A percentile compares a stretch with the other conserved stretches of the same genome.
These are phyloP conservation scores for Phialophora chinensis DNA, from an alignment of 2,329 filamentous ascomycete species.

Conservation along the genomic window DNA sequence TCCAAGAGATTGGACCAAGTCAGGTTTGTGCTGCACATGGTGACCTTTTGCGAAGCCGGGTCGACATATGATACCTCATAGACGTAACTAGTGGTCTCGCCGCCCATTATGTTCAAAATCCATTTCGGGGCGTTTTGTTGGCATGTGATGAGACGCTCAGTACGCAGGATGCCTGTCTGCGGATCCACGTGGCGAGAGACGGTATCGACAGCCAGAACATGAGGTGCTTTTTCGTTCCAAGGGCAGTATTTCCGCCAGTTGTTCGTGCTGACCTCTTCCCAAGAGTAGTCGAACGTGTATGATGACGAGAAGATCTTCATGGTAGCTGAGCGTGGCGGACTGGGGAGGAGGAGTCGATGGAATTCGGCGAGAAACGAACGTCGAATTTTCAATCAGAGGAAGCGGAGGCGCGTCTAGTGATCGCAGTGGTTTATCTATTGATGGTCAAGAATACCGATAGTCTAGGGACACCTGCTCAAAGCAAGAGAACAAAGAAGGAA, in stretches of 20 bases:
- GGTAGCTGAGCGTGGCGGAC: slow-evolving; percentile 4
- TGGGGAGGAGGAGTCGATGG: slow-evolving; percentile 44
- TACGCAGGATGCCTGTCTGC: slow-evolving; percentile 71
- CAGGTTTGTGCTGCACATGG: slow-evolving; percentile 94
- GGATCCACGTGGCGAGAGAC: slow-evolving; percentile 73
- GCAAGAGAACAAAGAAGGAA: slow-evolving; percentile 8
- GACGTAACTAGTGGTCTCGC: slow-evolving; percentile 81
- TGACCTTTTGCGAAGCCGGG: slow-evolving; percentile 80
- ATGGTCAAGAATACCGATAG: background rate
- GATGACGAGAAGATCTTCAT: slow-evolving; percentile 97
- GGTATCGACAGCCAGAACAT: slow-evolving; percentile 95
- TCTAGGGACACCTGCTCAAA: slow-evolving; percentile 1
- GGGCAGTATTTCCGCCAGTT: slow-evolving; percentile 99
- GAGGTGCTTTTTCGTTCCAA: slow-evolving; percentile 98
- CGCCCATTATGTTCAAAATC: slow-evolving; percentile 78
- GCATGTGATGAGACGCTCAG: slow-evolving; percentile 68
- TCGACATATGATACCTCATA: slow-evolving; percentile 97
- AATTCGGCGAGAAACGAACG: background rate
- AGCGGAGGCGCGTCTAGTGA: background rate
- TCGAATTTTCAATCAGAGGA: background rate
- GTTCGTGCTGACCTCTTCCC: slow-evolving; percentile 95
- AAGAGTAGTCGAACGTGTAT: slow-evolving; percentile 95
- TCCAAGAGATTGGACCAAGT: slow-evolving; percentile 89
- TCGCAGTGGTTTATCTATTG: background rate
- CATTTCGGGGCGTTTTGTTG: slow-evolving; percentile 56